Conservation (phyloP, 179 eudicot species). For the Beta corolliflora region DNA sequence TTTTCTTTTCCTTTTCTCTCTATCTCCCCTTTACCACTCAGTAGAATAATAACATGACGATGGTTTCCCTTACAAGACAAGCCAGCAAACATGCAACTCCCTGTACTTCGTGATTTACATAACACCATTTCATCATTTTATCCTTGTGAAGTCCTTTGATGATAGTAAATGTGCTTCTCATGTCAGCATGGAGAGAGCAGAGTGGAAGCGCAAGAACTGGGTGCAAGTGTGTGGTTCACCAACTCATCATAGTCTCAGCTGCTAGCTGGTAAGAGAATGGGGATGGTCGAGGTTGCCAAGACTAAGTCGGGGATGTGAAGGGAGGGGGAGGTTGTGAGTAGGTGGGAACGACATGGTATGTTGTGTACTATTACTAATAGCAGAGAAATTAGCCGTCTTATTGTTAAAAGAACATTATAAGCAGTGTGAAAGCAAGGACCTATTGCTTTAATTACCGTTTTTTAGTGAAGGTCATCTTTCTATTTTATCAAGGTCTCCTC, state of each 20-base stretch:
- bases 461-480: not conserved
- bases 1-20: not conserved
- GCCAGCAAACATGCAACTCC: not conserved
- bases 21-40: not conserved
- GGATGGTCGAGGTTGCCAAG: not conserved
- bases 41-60: not conserved
- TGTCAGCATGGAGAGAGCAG: not conserved
- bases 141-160: not conserved
- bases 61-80: not conserved
- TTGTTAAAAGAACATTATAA: not conserved
- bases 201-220: not conserved
- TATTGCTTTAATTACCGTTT: not conserved
- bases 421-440: not conserved
- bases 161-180: not conserved
- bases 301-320: not conserved
- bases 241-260: not conserved
- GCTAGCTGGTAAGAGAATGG: not conserved
- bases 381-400: not conserved
- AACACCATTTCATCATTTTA: not conserved
- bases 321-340: not conserved
- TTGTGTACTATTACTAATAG: not conserved
- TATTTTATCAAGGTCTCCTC: not conserved
- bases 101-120: not conserved
- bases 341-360: not conserved
- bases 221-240: not conserved